Evolutionary conservation across 108 stramenopile genomes (phyloP).

Genomic region (Cafeteria roenbergensis): DNA sequence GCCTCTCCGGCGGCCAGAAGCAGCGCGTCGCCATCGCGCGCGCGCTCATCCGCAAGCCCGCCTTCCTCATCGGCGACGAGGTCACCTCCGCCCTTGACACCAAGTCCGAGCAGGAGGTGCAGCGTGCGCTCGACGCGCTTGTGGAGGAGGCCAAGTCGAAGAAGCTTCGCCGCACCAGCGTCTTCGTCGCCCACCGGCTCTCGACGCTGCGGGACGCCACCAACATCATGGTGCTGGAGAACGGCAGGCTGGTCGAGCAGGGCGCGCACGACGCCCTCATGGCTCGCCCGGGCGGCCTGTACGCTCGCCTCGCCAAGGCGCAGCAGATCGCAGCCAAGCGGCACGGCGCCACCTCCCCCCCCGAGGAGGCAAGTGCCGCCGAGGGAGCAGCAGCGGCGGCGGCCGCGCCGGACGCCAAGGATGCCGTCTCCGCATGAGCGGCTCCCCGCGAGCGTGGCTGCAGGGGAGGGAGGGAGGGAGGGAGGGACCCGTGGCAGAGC

Average conservation of each 20-base stretch:
- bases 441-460: too few relatives aligned
- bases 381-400: too few relatives aligned
- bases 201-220: constrained; percentile 24
- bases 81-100: constrained; percentile 47
- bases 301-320: too few relatives aligned
- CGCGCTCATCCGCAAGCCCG: constrained; percentile 36
- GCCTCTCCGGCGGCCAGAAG: constrained; percentile 55
- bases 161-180: constrained; percentile 35
- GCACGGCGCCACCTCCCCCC: too few relatives aligned
- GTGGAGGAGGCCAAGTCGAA: too few relatives aligned
- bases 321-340: too few relatives aligned
- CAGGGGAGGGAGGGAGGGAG: too few relatives aligned
- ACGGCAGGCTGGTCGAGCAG: constrained; percentile 55
- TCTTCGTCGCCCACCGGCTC: constrained; percentile 28
- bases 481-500: too few relatives aligned
- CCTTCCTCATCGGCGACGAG: constrained; percentile 42
- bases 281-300: constrained; percentile 43
- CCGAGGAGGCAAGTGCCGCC: too few relatives aligned
- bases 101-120: constrained; percentile 38
- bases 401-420: too few relatives aligned
- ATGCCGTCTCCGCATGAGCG: too few relatives aligned
- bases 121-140: constrained; percentile 33
- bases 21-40: constrained; percentile 51
- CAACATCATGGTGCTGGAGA: constrained; percentile 64
- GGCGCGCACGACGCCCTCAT: constrained; percentile 67